Evolutionary conservation across 164 flowering plant species (phyloP).

Genomic region (Berberis vulgaris): DNA sequence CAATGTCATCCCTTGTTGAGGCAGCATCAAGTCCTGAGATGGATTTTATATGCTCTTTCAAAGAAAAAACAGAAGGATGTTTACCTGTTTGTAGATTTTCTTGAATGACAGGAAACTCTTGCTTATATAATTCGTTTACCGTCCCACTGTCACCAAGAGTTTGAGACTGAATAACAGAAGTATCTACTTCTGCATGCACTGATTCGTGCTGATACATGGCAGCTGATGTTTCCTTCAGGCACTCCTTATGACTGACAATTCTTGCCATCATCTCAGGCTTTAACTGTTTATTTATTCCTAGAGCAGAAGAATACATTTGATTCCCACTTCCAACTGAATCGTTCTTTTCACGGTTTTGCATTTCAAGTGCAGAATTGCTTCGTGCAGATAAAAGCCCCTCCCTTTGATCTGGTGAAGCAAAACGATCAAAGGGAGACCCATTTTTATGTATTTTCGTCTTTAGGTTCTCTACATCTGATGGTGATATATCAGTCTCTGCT

Average conservation of each 20-base stretch:
- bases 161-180: conserved; percentile 24
- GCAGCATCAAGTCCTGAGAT: conserved; percentile 28
- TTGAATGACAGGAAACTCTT: conserved; percentile 13
- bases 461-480: conserved; percentile 29
- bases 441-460: conserved; percentile 27
- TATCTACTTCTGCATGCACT: conserved; percentile 26
- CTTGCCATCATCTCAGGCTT: conserved; percentile 43
- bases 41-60: conserved; percentile 36
- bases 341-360: conserved; percentile 24
- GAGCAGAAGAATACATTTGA: conserved; percentile 19
- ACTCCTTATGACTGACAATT: conserved; percentile 22
- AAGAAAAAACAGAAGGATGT: conserved; percentile 15
- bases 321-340: conserved; percentile 27
- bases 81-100: conserved; percentile 25
- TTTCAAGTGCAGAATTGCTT: conserved; percentile 35
- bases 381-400: conserved; percentile 19
- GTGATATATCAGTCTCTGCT: conserved; percentile 26
- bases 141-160: conserved; percentile 18
- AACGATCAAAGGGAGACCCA: conserved; percentile 19
- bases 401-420: conserved; percentile 36
- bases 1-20: conserved; percentile 24
- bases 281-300: conserved; percentile 28
- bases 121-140: conserved; percentile 8
- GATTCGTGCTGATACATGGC: conserved; percentile 25
- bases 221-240: conserved; percentile 7